Evolutionary conservation across 495 filamentous ascomycete genomes (phyloP).

Genomic region (Polyplosphaeria fusca): DNA sequence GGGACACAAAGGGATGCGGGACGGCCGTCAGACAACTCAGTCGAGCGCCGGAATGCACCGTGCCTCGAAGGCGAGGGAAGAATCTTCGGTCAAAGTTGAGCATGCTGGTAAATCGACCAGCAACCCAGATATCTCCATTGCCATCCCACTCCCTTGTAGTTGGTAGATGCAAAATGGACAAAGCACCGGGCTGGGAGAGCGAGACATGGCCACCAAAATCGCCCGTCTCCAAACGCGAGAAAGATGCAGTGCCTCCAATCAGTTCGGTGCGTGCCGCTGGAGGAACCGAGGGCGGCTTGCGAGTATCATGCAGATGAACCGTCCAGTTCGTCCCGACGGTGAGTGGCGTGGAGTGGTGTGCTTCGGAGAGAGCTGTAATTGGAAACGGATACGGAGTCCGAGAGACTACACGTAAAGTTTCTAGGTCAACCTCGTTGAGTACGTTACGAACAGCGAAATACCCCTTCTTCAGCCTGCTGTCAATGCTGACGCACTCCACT

Average conservation of each 20-base stretch:
- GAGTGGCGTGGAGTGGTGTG: constrained; percentile 67
- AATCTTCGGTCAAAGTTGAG: constrained; percentile 83
- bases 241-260: constrained; percentile 33
- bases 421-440: constrained; percentile 80
- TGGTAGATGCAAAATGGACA: constrained; percentile 74
- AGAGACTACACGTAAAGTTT: constrained; percentile 67
- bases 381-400: constrained; percentile 75
- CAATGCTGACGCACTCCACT: constrained; percentile 79
- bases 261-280: constrained; percentile 42
- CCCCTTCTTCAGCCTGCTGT: constrained; percentile 64
- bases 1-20: constrained; percentile 62
- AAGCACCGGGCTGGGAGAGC: constrained; percentile 75
- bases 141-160: constrained; percentile 49
- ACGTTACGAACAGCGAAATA: constrained; percentile 74
- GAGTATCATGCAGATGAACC: constrained; percentile 79
- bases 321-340: constrained; percentile 82
- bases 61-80: constrained; percentile 73
- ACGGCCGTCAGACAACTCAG: constrained; percentile 74
- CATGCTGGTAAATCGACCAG: constrained; percentile 86
- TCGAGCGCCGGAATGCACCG: constrained; percentile 78
- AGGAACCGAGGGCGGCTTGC: constrained; percentile 45
- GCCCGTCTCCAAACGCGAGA: constrained; percentile 35
- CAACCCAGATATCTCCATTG: constrained; percentile 71
- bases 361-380: constrained; percentile 78
- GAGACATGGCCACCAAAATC: constrained; percentile 53